Evolutionary conservation across 192 early-diverging fungal species (phyloP), one percentile per base, ranked within the genome.

Genomic region (Linnemannia zychae): DNA sequence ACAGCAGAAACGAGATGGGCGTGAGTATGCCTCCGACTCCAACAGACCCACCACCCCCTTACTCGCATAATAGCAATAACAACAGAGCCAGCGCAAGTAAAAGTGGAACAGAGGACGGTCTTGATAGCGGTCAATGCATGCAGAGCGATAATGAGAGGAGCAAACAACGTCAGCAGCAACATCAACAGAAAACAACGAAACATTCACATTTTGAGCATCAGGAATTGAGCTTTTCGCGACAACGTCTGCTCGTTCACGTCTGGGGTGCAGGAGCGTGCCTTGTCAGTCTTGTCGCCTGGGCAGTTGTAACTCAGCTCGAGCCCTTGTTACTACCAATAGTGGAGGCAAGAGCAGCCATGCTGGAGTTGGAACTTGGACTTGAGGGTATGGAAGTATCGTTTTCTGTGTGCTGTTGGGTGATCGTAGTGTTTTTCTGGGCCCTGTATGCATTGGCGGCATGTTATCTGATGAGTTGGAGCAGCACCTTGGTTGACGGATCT

Each of bases 1-100:
- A 33, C 34, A 60, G 36, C 18, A 33, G 11, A 5, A 37, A 36
- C 22, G 44, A 40, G 40, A 66, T 57, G n/a, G 53, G 34, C 36
- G 44, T 63, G 57, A 63, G 57, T 63, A 63, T 63, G 57, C 57
- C 57, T 31, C 24, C 57, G 11, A 63, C 57, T 2, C 57, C 57
- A 63, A 63, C 57, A 63, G 57, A 63, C 57, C 57, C 57, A 31
- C 57, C 57, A 31, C 57, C 57, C 28, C 57, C 57, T 52, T 49
- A 52, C 50, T n/a, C 22, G 44, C 50, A 70, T 24, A 70, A 20
- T 67, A 77, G 22, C 16, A 66, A 2, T 31, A 46, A 17, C 75
- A 31, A 17, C 75, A 31, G 20, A 33, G 24, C 22, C 11, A 34
- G 65, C 15, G 44, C 24, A 38, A 66, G 75, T 38, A 15, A 67